Evolutionary conservation across 805 yeast genomes (phyloP), one percentile per base, ranked within the genome.

Genomic region (Ogataea neopini): DNA sequence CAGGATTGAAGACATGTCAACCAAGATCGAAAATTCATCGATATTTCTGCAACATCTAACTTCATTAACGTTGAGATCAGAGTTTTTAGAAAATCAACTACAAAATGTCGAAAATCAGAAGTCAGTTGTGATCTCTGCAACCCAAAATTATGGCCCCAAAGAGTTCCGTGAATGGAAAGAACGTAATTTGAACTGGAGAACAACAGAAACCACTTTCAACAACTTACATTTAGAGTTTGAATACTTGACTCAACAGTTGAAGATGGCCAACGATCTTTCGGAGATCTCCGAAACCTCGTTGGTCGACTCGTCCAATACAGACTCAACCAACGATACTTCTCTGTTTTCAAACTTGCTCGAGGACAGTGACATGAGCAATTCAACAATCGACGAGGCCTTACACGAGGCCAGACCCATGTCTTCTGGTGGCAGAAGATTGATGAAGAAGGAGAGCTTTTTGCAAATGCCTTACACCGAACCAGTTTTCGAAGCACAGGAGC

Each of bases 121-220:
- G 23, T 47, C 40, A 6, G 25, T 39, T 8, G 28, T 39, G 13
- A 39, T 39, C 11, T 44, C 57, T n/a, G 62, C 58, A 7, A 53
- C 57, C 2, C 43, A 52, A 29, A 54, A 53, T 32, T 52, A 52
- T 37, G 64, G 61, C 4, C 23, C 53, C 8, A 43, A 45, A 14
- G 61, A 59, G 32, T 52, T 56, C 28, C 43, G 47, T 14, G 50
- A 54, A n/a, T 48, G 60, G 58, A 57, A 60, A 47, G 71, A 69
- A 40, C 58, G 61, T n/a, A 70, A 66, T 34, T 54, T 73, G 25
- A 72, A 73, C 47, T 71, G 75, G 75, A 65, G 70, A 61, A 72
- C 77, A 4, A 68, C 73, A 0, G 75, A 72, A 43, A 74, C 77
- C 1, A 75, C 78, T 2, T 58, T 73, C 37, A 77, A 74, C 17